phyloP scores from a whole-genome alignment of 805 yeast genomes.

The Candida ficus region DNA sequence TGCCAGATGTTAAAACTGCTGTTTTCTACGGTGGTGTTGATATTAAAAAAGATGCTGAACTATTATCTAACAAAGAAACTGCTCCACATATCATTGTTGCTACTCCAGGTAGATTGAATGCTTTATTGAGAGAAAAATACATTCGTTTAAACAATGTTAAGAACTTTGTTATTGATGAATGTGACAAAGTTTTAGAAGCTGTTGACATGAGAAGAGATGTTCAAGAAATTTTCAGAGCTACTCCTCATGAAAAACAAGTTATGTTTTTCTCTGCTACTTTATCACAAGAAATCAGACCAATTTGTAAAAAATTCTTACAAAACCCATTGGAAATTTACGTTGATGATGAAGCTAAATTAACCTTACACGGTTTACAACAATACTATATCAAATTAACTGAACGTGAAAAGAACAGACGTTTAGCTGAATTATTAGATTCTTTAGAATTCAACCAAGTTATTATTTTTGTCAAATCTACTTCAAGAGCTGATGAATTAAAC shows the following conservation, averaged over 20 bases:
- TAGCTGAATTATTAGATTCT: conserved; percentile 87
- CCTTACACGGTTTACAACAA: conserved; percentile 97
- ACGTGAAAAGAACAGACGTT: conserved; percentile 86
- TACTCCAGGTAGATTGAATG: conserved; percentile 96
- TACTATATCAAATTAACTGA: conserved; percentile 87
- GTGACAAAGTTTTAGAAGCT: conserved; percentile 94
- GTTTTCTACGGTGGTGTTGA: conserved; percentile 97
- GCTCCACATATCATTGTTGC: conserved; percentile 97
- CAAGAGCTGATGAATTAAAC: conserved; percentile 89
- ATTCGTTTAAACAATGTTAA: conserved; percentile 84
- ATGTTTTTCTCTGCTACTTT: conserved; percentile 99
- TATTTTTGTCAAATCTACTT: conserved; percentile 87
- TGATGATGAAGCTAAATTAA: conserved; percentile 95
- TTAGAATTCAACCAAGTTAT: conserved; percentile 98
- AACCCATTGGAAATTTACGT: conserved; percentile 96
- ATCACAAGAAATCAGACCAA: conserved; percentile 89
- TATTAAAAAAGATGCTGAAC: conserved; percentile 77
- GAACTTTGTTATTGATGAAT: conserved; percentile 94
- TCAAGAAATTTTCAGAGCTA: conserved; percentile 94
- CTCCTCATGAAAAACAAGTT: conserved; percentile 98
- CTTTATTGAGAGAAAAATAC: conserved; percentile 86
- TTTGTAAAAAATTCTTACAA: conserved; percentile 97
- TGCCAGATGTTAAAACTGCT: conserved; percentile 96
- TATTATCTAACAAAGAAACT: conserved; percentile 85
- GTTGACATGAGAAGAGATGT: conserved; percentile 97